A percentile compares a stretch with the other conserved stretches of the same genome.
Evolutionary conservation across 2,329 filamentous ascomycete genomes (phyloP).

Genomic region (Aspergillus puulaauensis): DNA sequence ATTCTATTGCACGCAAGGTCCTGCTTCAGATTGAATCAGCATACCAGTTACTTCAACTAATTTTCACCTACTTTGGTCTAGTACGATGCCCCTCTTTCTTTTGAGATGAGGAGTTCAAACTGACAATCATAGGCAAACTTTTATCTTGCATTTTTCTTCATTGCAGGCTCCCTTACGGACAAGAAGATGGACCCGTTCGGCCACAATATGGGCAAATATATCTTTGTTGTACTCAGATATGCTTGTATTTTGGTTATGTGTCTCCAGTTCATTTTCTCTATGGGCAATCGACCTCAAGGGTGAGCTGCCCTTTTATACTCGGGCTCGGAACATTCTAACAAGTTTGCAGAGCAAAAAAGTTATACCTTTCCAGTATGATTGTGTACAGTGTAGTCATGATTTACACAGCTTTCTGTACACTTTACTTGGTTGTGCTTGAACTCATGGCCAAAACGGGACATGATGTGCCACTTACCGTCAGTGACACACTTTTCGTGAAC

Average conservation of each 20-base stretch:
- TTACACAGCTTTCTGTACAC: slow-evolving; percentile 84
- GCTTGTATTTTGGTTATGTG: slow-evolving; percentile 82
- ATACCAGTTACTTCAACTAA: slow-evolving; percentile 87
- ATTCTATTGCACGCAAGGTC: slow-evolving; percentile 83
- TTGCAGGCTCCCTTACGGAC: slow-evolving; percentile 85
- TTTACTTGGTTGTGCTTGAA: slow-evolving; percentile 88
- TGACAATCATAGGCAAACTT: slow-evolving; percentile 70
- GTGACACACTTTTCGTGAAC: slow-evolving; percentile 92
- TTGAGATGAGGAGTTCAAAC: background rate
- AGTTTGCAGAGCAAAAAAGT: slow-evolving; percentile 65
- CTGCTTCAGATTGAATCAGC: slow-evolving; percentile 92
- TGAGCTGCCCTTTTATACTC: slow-evolving; percentile 27
- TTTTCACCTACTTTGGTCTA: slow-evolving; percentile 97
- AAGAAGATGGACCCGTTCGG: slow-evolving; percentile 83
- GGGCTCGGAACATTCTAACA: slow-evolving; percentile 8
- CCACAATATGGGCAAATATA: slow-evolving; percentile 75
- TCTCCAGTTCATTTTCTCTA: slow-evolving; percentile 92
- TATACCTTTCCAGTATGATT: slow-evolving; percentile 85
- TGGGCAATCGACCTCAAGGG: slow-evolving; percentile 95
- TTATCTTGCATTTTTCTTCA: slow-evolving; percentile 98
- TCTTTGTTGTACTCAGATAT: slow-evolving; percentile 87
- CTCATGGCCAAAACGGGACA: slow-evolving; percentile 55
- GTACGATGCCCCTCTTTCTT: slow-evolving; percentile 28
- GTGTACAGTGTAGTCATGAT: slow-evolving; percentile 93
- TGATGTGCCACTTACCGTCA: slow-evolving; percentile 56